These are phyloP conservation scores for Tephrocybe sp. DNA, from an alignment of 768 basidiomycete genomes.

Conservation along the genomic window DNA sequence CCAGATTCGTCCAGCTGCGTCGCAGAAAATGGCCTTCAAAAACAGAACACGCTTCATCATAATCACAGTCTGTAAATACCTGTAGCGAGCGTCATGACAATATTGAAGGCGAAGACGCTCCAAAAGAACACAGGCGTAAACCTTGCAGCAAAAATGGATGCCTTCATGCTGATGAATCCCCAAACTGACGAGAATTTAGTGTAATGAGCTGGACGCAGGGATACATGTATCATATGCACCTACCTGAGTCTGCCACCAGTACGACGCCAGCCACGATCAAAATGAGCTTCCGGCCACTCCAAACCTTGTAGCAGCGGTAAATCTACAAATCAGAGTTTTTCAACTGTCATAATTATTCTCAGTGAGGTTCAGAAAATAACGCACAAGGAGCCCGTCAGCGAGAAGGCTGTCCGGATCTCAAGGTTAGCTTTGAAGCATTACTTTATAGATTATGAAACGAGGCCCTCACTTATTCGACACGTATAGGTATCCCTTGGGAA, in stretches of 20 bases:
- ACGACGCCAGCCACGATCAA: constrained; percentile 17
- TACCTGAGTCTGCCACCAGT: constrained; percentile 34
- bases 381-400: constrained; percentile 30
- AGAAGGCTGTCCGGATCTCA: constrained; percentile 17
- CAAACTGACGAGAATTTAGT: constrained; percentile 15
- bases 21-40: neutral
- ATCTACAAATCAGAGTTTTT: constrained; percentile 1
- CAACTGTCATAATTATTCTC: no score
- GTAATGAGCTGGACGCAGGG: no score
- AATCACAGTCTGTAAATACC: constrained; percentile 20
- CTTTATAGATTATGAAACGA: no score
- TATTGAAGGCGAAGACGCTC: constrained; percentile 25
- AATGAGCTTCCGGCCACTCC: constrained; percentile 8
- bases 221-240: neutral
- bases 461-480: constrained; percentile 37
- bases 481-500: constrained; percentile 35
- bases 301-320: constrained; percentile 14
- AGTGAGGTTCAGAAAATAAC: neutral
- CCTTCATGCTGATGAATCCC: constrained; percentile 15
- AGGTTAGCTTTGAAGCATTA: no score
- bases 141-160: neutral
- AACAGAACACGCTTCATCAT: neutral
- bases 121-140: constrained; percentile 21
- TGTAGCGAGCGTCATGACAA: constrained; percentile 22
- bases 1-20: constrained; percentile 19